These are phyloP conservation scores for Ailanthus altissimus DNA, from an alignment of 345 rosid genomes.

Conservation along the genomic window DNA sequence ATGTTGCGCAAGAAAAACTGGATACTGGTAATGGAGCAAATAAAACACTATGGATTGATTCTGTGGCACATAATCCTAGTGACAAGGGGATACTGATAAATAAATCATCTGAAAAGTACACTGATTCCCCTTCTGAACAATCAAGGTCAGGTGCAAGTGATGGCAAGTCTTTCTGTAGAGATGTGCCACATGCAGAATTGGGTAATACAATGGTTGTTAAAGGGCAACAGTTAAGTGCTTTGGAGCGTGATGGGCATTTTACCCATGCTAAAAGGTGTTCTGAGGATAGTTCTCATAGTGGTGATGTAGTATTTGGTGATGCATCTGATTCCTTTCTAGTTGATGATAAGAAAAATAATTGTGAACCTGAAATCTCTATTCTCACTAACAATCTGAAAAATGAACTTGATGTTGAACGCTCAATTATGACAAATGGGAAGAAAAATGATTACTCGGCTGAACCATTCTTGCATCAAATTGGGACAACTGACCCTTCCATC, in stretches of 20 bases:
- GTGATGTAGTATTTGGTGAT: slow-evolving; percentile 31
- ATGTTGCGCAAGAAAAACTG: slow-evolving; percentile 24
- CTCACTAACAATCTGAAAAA: slow-evolving; percentile 23
- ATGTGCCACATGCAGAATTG: slow-evolving; percentile 30
- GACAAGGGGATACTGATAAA: slow-evolving; percentile 14
- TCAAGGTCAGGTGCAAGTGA: slow-evolving; percentile 16
- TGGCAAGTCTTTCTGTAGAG: slow-evolving; percentile 16
- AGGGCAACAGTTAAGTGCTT: slow-evolving; percentile 31
- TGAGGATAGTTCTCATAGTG: slow-evolving; percentile 28
- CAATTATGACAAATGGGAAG: slow-evolving; percentile 19
- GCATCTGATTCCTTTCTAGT: slow-evolving; percentile 24
- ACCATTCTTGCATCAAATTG: slow-evolving; percentile 23
- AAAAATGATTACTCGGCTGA: slow-evolving; percentile 32
- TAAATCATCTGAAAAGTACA: slow-evolving; percentile 27
- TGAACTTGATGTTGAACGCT: slow-evolving; percentile 35
- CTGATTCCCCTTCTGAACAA: slow-evolving; percentile 30
- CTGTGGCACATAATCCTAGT: slow-evolving; percentile 24
- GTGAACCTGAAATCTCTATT: slow-evolving; percentile 10
- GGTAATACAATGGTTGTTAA: slow-evolving; percentile 19
- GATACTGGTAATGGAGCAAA: slow-evolving; percentile 27
- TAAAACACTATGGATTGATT: slow-evolving; percentile 29
- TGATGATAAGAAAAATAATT: slow-evolving; percentile 24
- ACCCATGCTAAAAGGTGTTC: slow-evolving; percentile 30
- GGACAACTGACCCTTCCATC: slow-evolving; percentile 33
- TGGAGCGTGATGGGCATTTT: slow-evolving; percentile 33